These are phyloP conservation scores for Inonotus hispidus DNA, from an alignment of 1,284 basidiomycete genomes.

Conservation along the genomic window DNA sequence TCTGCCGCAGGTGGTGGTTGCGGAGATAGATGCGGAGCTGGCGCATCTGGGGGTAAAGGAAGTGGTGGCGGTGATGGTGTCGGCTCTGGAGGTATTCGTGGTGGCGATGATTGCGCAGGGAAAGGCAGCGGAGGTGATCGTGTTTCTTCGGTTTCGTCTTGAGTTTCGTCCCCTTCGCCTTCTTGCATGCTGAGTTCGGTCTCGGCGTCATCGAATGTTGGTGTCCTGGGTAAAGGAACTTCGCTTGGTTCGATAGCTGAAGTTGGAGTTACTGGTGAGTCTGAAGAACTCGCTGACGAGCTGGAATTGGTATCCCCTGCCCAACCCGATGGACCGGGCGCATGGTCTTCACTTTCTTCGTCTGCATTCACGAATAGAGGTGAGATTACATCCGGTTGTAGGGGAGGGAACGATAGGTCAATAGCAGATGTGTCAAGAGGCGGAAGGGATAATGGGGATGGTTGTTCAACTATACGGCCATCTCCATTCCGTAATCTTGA, in stretches of 20 bases:
- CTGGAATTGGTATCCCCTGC: background rate
- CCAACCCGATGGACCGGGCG: background rate
- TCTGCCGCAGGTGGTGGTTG: too few species aligned
- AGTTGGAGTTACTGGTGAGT: constrained; percentile 1
- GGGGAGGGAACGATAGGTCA: constrained; percentile 9
- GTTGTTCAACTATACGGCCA: background rate
- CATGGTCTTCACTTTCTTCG: background rate
- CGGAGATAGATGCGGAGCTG: background rate
- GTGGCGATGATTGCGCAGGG: background rate
- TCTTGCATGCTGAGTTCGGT: background rate
- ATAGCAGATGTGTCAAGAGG: constrained; percentile 4
- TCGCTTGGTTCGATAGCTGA: constrained; percentile 7
- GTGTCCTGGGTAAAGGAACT: constrained; percentile 6
- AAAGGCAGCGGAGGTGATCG: background rate
- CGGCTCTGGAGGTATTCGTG: background rate
- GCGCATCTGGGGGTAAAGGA: too few species aligned
- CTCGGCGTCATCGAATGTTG: constrained; percentile 3
- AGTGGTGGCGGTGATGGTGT: background rate
- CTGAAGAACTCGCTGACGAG: constrained; percentile 1
- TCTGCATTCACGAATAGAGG: background rate
- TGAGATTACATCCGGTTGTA: constrained; percentile 1
- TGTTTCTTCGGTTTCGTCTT: background rate
- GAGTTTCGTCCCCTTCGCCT: background rate
- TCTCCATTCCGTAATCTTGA: background rate
- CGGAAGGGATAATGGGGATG: background rate